Evolutionary conservation across 345 rosid genomes (phyloP).

Genomic region (Combretum micranthum): DNA sequence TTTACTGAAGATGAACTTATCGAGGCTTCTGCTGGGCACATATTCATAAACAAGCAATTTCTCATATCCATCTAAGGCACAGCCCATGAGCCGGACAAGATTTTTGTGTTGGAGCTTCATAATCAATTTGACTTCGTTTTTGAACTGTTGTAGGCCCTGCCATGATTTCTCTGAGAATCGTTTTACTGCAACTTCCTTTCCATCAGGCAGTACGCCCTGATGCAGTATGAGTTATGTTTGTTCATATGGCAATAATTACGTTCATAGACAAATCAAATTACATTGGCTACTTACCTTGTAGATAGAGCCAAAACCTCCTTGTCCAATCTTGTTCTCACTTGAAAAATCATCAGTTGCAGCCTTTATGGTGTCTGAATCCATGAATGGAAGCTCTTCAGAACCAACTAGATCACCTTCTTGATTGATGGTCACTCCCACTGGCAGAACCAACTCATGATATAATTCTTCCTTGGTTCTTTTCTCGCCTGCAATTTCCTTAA

Average conservation of each 20-base stretch:
- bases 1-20: slow-evolving; percentile 29
- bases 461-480: slow-evolving; percentile 14
- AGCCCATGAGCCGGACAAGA: slow-evolving; percentile 33
- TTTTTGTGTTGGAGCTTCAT: slow-evolving; percentile 35
- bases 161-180: slow-evolving; percentile 27
- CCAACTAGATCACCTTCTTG: slow-evolving; percentile 15
- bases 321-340: slow-evolving; percentile 25
- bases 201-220: slow-evolving; percentile 23
- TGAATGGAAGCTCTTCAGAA: slow-evolving; percentile 28
- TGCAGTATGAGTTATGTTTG: no score
- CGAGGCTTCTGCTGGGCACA: slow-evolving; percentile 39
- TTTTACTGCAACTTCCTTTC: slow-evolving; percentile 30
- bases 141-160: slow-evolving; percentile 35
- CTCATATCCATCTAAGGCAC: slow-evolving; percentile 26
- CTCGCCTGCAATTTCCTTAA: slow-evolving; percentile 8
- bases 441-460: slow-evolving; percentile 15
- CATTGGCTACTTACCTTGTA: slow-evolving; percentile 30
- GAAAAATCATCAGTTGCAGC: slow-evolving; percentile 31
- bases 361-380: slow-evolving; percentile 11
- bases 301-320: slow-evolving; percentile 38
- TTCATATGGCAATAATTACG: no score
- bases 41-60: slow-evolving; percentile 33
- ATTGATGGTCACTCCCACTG: slow-evolving; percentile 14
- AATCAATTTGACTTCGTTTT: slow-evolving; percentile 31
- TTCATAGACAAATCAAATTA: no score